Conservation (phyloP, 495 filamentous ascomycete species). For the Xylaria venustula region DNA sequence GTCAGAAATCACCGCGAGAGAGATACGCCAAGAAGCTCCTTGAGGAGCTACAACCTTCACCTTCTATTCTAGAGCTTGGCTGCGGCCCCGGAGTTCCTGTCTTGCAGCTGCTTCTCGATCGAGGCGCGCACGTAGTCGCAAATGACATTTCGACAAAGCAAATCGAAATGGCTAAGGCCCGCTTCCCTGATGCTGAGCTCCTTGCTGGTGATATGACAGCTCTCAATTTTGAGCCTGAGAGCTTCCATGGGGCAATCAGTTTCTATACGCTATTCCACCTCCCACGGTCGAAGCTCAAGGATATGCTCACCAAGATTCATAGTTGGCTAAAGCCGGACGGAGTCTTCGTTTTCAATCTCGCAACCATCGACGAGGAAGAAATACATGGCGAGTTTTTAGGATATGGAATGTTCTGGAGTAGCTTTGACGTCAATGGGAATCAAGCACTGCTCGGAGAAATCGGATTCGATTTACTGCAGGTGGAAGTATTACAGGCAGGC, state of each 20-base stretch:
- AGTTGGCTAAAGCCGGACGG: constrained; percentile 45
- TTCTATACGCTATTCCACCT: constrained; percentile 49
- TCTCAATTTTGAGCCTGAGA: constrained; percentile 26
- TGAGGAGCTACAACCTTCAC: constrained; percentile 13
- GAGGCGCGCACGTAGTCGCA: constrained; percentile 25
- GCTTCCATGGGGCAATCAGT: constrained; percentile 40
- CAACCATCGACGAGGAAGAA: constrained; percentile 21
- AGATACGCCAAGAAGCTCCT: constrained; percentile 31
- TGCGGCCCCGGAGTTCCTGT: constrained; percentile 41
- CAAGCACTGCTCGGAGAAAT: constrained; percentile 42
- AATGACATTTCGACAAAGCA: constrained; percentile 42
- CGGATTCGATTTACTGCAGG: constrained; percentile 19
- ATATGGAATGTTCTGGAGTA: constrained; percentile 45
- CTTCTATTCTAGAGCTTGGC: constrained; percentile 38
- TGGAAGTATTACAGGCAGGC: constrained; percentile 27
- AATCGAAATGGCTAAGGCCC: constrained; percentile 29
- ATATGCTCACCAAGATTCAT: constrained; percentile 32
- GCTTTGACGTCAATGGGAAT: constrained; percentile 36
- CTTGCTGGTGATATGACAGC: constrained; percentile 43
- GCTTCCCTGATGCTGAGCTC: constrained; percentile 21
- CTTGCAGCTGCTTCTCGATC: constrained; percentile 28
- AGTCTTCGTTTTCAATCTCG: constrained; percentile 40
- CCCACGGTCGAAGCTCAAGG: constrained; percentile 38
- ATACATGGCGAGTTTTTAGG: constrained; percentile 23
- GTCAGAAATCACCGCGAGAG: constrained; percentile 28